Evolutionary conservation across 2,329 filamentous ascomycete species (phyloP), one percentile per base, ranked within the genome.

Genomic region (Hortaea werneckii): DNA sequence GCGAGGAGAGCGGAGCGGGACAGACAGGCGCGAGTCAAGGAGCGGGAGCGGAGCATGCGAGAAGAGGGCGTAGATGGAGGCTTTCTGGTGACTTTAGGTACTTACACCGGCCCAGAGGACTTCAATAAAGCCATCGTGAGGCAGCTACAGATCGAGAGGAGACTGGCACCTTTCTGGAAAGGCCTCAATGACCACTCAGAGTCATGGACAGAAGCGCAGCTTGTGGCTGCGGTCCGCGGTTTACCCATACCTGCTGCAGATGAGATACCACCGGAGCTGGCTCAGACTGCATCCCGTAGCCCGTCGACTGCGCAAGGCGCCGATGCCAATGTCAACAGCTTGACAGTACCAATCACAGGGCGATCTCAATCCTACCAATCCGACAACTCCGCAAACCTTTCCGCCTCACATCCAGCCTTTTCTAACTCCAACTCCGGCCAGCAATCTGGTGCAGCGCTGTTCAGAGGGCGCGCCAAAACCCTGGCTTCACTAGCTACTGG

Each of bases 31-130:
- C 76, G 92, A 47, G 68, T 83, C 38, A 87, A 87, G 64, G 92
- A 98, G 64, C 79, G 92, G 41, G 89, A 95, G 65, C 78, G 85
- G 54, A 98, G 92, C 61, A 80, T 96, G 70, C 81, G 75, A 52
- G 89, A 95, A 58, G 92, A 98, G 63, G 80, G 89, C 64, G 85
- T 96, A 3, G 92, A 98, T 65, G 92, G 92, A 13, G 92, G 92
- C 20, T 98, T 83, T 68, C 70, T 98, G 41, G 92, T 98, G 29
- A 98, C 92, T 0, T 79, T 95, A 61, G 92, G 92, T 32, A 86
- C 89, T 42, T 98, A 98, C 62, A 90, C 87, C 20, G 89, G 90
- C 0, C 72, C 80, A 0, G 92, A 98, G 67, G 92, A 98, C 67
- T 98, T 90, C 64, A 94, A 80, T 72, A 96, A 96, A 66, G 70